phyloP scores from a whole-genome alignment of 2,329 filamentous ascomycete species.

The Stagonosporopsis tanaceti region DNA sequence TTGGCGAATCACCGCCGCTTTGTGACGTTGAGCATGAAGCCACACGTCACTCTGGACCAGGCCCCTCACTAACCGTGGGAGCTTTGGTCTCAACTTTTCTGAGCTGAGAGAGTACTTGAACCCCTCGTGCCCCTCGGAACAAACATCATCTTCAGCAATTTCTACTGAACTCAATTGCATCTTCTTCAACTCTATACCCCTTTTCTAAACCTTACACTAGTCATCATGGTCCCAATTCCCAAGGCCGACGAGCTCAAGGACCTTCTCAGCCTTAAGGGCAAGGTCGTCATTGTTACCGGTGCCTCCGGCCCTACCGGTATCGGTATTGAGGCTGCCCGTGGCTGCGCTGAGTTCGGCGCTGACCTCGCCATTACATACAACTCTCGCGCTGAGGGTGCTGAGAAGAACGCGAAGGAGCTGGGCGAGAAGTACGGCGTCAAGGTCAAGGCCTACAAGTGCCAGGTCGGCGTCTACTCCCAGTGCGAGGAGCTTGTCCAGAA shows the following conservation, averaged over 20 bases:
- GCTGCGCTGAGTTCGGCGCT: conserved; percentile 70
- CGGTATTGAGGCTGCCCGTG: conserved; percentile 71
- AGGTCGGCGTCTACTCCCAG: conserved; percentile 65
- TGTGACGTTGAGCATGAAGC: conserved; percentile 22
- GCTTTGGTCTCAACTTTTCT: conserved; percentile 29
- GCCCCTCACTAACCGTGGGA: conserved; percentile 31
- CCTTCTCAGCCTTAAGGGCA: conserved; percentile 62
- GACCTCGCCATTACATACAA: conserved; percentile 73
- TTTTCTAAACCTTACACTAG: conserved; percentile 54
- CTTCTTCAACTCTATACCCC: conserved; percentile 18
- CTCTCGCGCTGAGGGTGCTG: conserved; percentile 66
- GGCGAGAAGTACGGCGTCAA: conserved; percentile 68
- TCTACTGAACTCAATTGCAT: conserved; percentile 25
- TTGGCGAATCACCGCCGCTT: conserved; percentile 24
- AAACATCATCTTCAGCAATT: conserved; percentile 21
- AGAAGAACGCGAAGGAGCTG: conserved; percentile 72
- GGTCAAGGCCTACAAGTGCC: conserved; percentile 72
- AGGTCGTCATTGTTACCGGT: conserved; percentile 61
- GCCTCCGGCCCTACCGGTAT: conserved; percentile 71
- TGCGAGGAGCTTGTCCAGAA: conserved; percentile 65
- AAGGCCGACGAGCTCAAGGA: conserved; percentile 65
- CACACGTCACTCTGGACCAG: conserved; percentile 39
- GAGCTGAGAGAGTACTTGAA: conserved; percentile 43
- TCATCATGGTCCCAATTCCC: conserved; percentile 59
- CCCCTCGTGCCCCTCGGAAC: conserved; percentile 37